Conservation (phyloP, 768 basidiomycete genomes). For the Pisolithus tinctorius region DNA sequence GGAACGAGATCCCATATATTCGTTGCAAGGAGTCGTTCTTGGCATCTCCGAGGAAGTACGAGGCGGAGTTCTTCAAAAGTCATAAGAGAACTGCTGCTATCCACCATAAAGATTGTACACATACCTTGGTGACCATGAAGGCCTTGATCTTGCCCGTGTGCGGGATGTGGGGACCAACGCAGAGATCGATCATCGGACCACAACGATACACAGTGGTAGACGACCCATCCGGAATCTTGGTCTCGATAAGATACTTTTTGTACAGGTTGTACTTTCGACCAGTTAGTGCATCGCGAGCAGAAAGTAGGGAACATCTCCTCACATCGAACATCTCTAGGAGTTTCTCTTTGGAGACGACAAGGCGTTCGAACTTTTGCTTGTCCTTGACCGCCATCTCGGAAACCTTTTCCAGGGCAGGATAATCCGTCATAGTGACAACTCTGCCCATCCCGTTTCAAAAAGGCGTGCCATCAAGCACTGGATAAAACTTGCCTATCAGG, state of each 20-base stretch:
- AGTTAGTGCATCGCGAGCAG: background rate
- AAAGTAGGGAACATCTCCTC: slow-evolving; percentile 21
- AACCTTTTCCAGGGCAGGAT: slow-evolving; percentile 82
- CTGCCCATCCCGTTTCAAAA: slow-evolving; percentile 29
- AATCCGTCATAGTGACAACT: slow-evolving; percentile 75
- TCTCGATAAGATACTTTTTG: slow-evolving; percentile 92
- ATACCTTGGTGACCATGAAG: slow-evolving; percentile 91
- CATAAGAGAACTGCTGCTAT: slow-evolving; percentile 1
- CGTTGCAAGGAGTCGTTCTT: slow-evolving; percentile 93
- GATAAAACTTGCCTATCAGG: slow-evolving; percentile 50
- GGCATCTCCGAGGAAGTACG: slow-evolving; percentile 93
- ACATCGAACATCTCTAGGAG: slow-evolving; percentile 95
- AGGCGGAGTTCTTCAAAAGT: slow-evolving; percentile 76
- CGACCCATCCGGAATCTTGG: slow-evolving; percentile 92
- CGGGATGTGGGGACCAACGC: slow-evolving; percentile 95
- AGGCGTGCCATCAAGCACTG: background rate
- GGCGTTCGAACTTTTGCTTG: slow-evolving; percentile 93
- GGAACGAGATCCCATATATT: slow-evolving; percentile 98
- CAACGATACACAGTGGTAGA: slow-evolving; percentile 98
- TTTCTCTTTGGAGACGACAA: slow-evolving; percentile 91
- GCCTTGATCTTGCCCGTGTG: slow-evolving; percentile 98
- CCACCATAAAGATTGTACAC: background rate
- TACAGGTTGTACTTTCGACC: slow-evolving; percentile 89
- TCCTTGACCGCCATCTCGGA: slow-evolving; percentile 88
- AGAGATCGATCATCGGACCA: slow-evolving; percentile 97